Evolutionary conservation across 495 filamentous ascomycete genomes (phyloP), one percentile per base, ranked within the genome.

Genomic region (Aspergillus sclerotioniger): DNA sequence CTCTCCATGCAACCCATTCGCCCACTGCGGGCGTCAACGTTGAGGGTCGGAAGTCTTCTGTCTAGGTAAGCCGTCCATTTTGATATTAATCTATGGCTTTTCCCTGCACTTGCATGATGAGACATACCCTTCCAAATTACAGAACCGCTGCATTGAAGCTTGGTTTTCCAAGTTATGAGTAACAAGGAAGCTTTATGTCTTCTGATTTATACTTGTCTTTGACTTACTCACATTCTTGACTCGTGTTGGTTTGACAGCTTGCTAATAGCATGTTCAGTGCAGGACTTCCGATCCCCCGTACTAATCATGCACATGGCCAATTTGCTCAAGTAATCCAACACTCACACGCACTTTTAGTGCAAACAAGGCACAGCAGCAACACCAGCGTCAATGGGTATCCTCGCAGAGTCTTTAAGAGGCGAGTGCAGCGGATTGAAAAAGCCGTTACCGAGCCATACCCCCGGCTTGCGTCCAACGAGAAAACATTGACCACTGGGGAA

Each of bases 121-220:
- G 69, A 69, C 74, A 71, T 67, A 64, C 60, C 64, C 62, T 63
- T 70, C 68, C 70, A 74, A 55, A 48, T 66, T 62, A 65, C 77
- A 86, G 92, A 96, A 96, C 91, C 92, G 91, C 91, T 96, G 92
- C 92, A 89, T 89, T 85, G 92, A 90, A 94, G 81, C 81, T 74
- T 73, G 69, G 63, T 44, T 62, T 67, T 60, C 46, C 63, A 71
- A 66, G 62, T 65, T 67, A 61, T 80, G 77, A 80, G 69, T 56
- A 67, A 72, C 59, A 50, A 70, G 71, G 73, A 55, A 60, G 52
- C 54, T 62, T 43, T 51, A 62, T 56, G 37, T 59, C 66, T 15
- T 65, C 61, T 58, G 60, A 60, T 62, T 28, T 2, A 63, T 47
- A n/a, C 43, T 58, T 57, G 52, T 25, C 44, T 19, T 8, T 41